Evolutionary conservation across 139 green algal genomes (phyloP), one percentile per base, ranked within the genome.

Genomic region (Asterochloris sp.): DNA sequence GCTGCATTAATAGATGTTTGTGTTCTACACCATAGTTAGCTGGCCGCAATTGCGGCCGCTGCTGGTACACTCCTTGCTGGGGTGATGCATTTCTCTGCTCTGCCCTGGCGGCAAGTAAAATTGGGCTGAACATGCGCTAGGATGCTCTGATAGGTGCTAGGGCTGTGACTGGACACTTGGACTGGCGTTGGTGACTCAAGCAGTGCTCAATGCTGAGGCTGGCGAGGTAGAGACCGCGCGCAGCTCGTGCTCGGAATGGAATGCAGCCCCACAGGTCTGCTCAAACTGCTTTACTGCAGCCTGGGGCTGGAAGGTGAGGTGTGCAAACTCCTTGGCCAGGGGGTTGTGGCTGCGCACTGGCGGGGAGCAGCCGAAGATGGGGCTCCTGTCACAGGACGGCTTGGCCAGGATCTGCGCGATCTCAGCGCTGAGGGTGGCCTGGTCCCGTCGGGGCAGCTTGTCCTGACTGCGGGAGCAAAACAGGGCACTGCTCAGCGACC

Each of bases 311-410:
- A 47, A 80, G 67, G 4, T 54, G 38, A 54, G 38, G 38, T 54
- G 38, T 54, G 38, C 38, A 54, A 54, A 54, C 38, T 54, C 38
- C 38, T 54, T 54, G 2, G 38, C 38, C 38, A 80, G 60, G 38
- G 76, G 76, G 38, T 75, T 82, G 28, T 82, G 23, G 62, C 62
- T 67, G 61, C 81, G 61, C 62, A 78, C 71, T 73, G 81, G 81
- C n/a, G 81, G 81, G 67, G 71, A 80, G 73, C 81, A 84, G 47
- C 81, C 81, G 62, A 84, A 84, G 76, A 79, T 80, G 23, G 27
- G 68, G 19, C 71, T 79, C 62, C 63, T 79, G 26, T 67, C 66
- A 62, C 74, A 27, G 8, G n/a, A n/a, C 26, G 47, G 47, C 76
- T 80, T n/a, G 19, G 76, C n/a, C 24, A 62, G 29, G 16, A 80